Evolutionary conservation across 345 rosid genomes (phyloP).

Genomic region (Salix udensis): DNA sequence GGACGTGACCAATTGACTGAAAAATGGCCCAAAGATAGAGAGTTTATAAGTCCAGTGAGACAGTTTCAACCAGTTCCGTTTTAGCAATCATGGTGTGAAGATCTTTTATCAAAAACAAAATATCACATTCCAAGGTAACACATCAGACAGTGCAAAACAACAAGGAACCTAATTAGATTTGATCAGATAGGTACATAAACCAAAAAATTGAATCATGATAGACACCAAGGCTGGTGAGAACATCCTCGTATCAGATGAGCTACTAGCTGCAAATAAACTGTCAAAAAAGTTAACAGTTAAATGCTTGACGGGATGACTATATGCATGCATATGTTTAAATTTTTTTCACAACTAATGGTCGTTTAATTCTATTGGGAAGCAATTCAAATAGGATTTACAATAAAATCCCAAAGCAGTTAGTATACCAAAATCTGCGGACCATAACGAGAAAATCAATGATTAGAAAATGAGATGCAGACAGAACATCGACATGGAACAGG

Average conservation of each 20-base stretch:
- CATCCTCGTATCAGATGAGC: not conserved
- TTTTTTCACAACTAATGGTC: not conserved
- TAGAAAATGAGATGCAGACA: not conserved
- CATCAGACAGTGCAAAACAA: not conserved
- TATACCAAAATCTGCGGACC: not conserved
- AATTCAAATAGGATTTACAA: not conserved
- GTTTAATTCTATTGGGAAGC: not conserved
- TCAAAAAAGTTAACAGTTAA: not conserved
- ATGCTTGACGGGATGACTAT: not conserved
- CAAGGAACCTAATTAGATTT: not conserved
- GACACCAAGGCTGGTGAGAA: not conserved
- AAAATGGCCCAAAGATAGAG: conserved; percentile 3
- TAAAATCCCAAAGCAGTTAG: not conserved
- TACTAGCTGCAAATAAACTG: not conserved
- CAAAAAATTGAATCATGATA: not conserved
- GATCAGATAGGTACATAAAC: not conserved
- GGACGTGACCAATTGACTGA: conserved; percentile 75
- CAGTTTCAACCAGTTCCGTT: not conserved
- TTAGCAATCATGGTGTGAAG: not conserved
- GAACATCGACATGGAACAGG: not conserved
- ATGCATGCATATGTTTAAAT: not conserved
- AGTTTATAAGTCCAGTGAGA: not conserved
- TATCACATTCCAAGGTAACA: not conserved
- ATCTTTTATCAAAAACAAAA: not conserved
- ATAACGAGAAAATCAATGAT: not conserved